Evolutionary conservation across 2,329 filamentous ascomycete genomes (phyloP), one percentile per base, ranked within the genome.

Genomic region (Calonectria hongkongensis): DNA sequence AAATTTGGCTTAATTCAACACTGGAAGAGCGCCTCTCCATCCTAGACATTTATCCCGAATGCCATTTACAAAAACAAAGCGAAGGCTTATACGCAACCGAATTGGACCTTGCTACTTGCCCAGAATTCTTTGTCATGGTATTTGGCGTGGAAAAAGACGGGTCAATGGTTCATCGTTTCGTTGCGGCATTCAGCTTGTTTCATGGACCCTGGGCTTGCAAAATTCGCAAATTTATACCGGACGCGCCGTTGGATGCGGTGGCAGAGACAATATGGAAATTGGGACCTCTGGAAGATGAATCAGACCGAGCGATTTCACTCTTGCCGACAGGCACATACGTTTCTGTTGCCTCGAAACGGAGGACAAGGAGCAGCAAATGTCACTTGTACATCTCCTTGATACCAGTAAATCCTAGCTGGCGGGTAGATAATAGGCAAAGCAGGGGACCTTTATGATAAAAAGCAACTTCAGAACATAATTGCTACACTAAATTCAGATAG

Each of bases 131-230:
- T 45, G 60, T 66, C 27, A 67, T 71, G 64, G 54, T 71, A 4
- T 71, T 71, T 8, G 69, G 63, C 15, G 69, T 66, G 2, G 54
- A 67, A 41, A 56, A 63, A 30, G 30, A 27, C 21, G 54, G 58
- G 16, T 41, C 33, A 2, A 36, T 41, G 7, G 21, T 30, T 2
- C 56, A 67, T 25, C 56, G 47, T n/a, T 67, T 71, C n/a, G 47
- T 62, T 12, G 64, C 56, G 16, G 69, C 69, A 7, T 62, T 71
- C 21, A 54, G 36, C 8, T 30, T 71, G 21, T 71, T 71, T 33
- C 64, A 71, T 16, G 54, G 64, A 1, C 64, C 54, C 4, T 71
- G 69, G 69, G 45, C 69, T 3, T 71, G 69, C 56, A 71, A 56
- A 18, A 67, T 71, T 7, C 69, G 56, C 39, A 63, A 56, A 16